These are phyloP conservation scores for Lanmaoa rubissima DNA, from an alignment of 768 basidiomycete genomes.

Conservation along the genomic window DNA sequence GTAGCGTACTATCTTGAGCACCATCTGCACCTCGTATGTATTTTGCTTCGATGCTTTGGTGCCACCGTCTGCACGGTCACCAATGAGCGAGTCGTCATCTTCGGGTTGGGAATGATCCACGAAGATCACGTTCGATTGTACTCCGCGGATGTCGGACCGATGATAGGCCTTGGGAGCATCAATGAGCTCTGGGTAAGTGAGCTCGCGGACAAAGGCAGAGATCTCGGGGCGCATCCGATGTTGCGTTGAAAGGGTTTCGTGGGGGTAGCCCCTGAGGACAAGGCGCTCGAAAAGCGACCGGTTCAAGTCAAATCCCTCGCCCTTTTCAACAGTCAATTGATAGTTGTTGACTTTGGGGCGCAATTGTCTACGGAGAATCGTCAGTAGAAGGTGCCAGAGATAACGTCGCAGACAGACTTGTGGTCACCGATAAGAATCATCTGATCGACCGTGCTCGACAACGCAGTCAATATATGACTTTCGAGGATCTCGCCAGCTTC, in stretches of 20 bases:
- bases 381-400: background rate
- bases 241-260: conserved; percentile 51
- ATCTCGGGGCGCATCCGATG: conserved; percentile 79
- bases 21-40: conserved; percentile 56
- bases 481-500: conserved; percentile 37
- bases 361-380: conserved; percentile 46
- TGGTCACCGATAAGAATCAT: conserved; percentile 64
- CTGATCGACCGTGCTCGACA: conserved; percentile 45
- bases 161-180: conserved; percentile 51
- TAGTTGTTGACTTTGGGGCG: conserved; percentile 74
- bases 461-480: conserved; percentile 59
- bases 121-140: conserved; percentile 60
- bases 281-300: conserved; percentile 48
- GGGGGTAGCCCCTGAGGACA: conserved; percentile 60
- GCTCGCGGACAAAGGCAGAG: conserved; percentile 53
- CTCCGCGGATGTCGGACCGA: conserved; percentile 51
- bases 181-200: conserved; percentile 66
- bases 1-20: conserved; percentile 62
- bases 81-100: conserved; percentile 40
- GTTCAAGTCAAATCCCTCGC: conserved; percentile 65
- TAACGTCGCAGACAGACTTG: conserved; percentile 40
- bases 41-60: conserved; percentile 60
- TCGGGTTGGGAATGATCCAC: conserved; percentile 58
- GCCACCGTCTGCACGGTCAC: conserved; percentile 45
- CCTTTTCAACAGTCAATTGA: conserved; percentile 62